phyloP scores from a whole-genome alignment of 768 basidiomycete genomes.

The Mycena pura region DNA sequence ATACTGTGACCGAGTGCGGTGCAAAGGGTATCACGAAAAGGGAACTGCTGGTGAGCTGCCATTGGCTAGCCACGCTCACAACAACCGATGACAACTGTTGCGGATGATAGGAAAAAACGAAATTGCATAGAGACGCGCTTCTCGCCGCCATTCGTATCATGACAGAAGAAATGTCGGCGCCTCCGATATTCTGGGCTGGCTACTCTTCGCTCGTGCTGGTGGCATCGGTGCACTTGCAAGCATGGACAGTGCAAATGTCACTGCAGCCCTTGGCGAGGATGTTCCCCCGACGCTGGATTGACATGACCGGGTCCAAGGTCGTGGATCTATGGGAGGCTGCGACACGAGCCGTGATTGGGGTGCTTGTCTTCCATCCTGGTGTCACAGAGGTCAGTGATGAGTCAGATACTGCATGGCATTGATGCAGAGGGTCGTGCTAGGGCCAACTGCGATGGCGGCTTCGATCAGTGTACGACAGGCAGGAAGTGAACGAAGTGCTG shows the following conservation, averaged over 20 bases:
- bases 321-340: constrained; percentile 76
- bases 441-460: constrained; percentile 76
- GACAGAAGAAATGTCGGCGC: constrained; percentile 54
- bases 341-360: constrained; percentile 68
- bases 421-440: constrained; percentile 42
- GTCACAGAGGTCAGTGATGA: constrained; percentile 67
- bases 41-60: constrained; percentile 44
- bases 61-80: constrained; percentile 6
- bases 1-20: constrained; percentile 42
- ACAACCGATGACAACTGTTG: constrained; percentile 17
- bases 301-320: constrained; percentile 68
- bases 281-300: constrained; percentile 80
- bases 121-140: constrained; percentile 26
- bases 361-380: constrained; percentile 74
- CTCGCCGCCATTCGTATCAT: constrained; percentile 48
- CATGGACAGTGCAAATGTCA: constrained; percentile 66
- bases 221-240: constrained; percentile 52
- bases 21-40: constrained; percentile 47
- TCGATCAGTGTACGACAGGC: constrained; percentile 74
- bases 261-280: constrained; percentile 50
- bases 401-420: neutral
- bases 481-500: constrained; percentile 73
- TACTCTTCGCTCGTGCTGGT: constrained; percentile 63
- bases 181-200: constrained; percentile 74
- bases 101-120: constrained; percentile 29